Conservation (phyloP, 2,329 filamentous ascomycete species). For the Mycogone perniciosa region DNA sequence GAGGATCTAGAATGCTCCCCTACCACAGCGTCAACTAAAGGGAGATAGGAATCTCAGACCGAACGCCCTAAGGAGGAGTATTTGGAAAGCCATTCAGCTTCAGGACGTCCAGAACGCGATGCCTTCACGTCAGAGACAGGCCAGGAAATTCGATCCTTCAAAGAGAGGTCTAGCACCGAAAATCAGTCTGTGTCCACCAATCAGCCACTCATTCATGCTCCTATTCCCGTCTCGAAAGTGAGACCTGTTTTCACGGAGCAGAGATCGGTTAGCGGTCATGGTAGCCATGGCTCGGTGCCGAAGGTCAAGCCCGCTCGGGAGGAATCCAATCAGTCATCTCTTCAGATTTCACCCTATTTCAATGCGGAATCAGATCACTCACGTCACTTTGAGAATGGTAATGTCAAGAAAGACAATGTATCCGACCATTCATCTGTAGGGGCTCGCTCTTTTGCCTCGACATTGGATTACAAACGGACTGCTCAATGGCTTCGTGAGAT, state of each 20-base stretch:
- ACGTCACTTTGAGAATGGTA: not conserved
- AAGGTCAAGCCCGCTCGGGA: constrained; percentile 9
- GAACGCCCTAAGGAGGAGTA: not conserved
- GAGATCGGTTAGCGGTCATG: not conserved
- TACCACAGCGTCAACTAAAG: not conserved
- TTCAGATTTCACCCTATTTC: constrained; percentile 3
- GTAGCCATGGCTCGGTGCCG: constrained; percentile 8
- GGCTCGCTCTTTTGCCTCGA: constrained; percentile 22
- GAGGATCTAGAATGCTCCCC: too few species aligned
- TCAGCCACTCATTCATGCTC: constrained; percentile 10
- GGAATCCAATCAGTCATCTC: not conserved
- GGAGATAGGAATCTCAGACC: not conserved
- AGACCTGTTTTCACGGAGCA: constrained; percentile 11
- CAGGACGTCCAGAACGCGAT: not conserved
- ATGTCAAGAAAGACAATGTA: not conserved
- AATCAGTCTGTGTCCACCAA: not conserved
- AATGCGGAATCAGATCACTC: constrained; percentile 8
- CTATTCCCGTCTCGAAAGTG: constrained; percentile 16
- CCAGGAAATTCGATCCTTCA: too few species aligned
- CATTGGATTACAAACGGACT: constrained; percentile 29
- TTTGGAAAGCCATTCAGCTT: not conserved
- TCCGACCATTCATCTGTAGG: constrained; percentile 14
- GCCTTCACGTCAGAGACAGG: too few species aligned
- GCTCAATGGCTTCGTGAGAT: constrained; percentile 29
- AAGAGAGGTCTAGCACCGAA: not conserved